Percentiles rank a stretch among this genome's conserved stretches.
phyloP scores from a whole-genome alignment of 2,329 filamentous ascomycete species.

The Calonectria ilicicola region DNA sequence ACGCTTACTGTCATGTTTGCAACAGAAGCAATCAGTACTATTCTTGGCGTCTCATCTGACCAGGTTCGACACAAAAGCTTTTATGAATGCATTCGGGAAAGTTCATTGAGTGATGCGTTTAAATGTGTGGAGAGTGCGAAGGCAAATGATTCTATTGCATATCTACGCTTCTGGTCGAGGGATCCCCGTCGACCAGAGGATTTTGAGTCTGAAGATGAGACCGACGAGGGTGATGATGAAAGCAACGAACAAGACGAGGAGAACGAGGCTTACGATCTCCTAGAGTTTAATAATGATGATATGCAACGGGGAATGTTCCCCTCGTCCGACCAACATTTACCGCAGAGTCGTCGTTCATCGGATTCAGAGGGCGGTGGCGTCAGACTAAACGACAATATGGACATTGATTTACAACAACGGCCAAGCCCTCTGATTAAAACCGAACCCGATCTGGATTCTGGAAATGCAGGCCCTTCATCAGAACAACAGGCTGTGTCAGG shows the following conservation, averaged over 20 bases:
- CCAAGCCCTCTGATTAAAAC: constrained; percentile 48
- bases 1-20: constrained; percentile 89
- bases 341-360: constrained; percentile 48
- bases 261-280: constrained; percentile 11
- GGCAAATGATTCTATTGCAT: constrained; percentile 90
- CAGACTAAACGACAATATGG: constrained; percentile 56
- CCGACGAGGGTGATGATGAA: constrained; percentile 55
- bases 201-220: constrained; percentile 55
- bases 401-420: constrained; percentile 50
- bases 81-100: constrained; percentile 86
- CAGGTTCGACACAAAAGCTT: constrained; percentile 83
- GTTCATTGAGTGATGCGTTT: constrained; percentile 81
- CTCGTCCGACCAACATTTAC: constrained; percentile 16
- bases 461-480: constrained; percentile 11
- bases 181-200: constrained; percentile 75
- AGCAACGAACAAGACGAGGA: constrained; percentile 7
- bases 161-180: constrained; percentile 86
- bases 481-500: constrained; percentile 10
- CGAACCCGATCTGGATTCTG: constrained; percentile 47
- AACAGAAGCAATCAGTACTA: constrained; percentile 79
- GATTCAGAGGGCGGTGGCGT: constrained; percentile 61
- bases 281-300: not conserved
- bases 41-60: constrained; percentile 78
- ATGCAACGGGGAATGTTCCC: not conserved
- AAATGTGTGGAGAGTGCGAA: constrained; percentile 87